A percentile compares a stretch with the other conserved stretches of the same genome.
phyloP scores from a whole-genome alignment of 2,329 filamentous ascomycete species.

The Penicillium decumbens region DNA sequence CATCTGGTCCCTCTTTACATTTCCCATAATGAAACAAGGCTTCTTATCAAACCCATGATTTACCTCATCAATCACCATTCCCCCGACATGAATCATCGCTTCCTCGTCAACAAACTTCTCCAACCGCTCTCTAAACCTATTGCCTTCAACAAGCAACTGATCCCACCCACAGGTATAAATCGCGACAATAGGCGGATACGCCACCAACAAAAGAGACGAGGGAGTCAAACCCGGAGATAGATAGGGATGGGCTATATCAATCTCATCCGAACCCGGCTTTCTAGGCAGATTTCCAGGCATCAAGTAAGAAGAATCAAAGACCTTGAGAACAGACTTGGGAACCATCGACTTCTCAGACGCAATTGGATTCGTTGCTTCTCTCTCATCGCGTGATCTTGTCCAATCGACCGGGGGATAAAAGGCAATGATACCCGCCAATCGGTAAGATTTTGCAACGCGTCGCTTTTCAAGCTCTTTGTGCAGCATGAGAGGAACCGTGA shows the following conservation, averaged over 20 bases:
- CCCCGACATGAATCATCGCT: slow-evolving; percentile 12
- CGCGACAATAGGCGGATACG: slow-evolving; percentile 13
- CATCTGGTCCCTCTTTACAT: slow-evolving; percentile 13
- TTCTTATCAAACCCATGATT: slow-evolving; percentile 24
- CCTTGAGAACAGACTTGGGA: slow-evolving; percentile 4
- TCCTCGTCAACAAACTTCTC: slow-evolving; percentile 9
- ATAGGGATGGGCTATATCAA: slow-evolving; percentile 19
- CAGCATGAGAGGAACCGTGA: slow-evolving; percentile 13
- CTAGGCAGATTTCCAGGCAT: slow-evolving; percentile 7
- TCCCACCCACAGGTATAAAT: slow-evolving; percentile 24
- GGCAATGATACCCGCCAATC: slow-evolving; percentile 11
- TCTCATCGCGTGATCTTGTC: slow-evolving; percentile 13
- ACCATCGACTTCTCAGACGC: slow-evolving; percentile 10
- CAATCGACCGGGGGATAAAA: slow-evolving; percentile 19
- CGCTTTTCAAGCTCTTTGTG: slow-evolving; percentile 8
- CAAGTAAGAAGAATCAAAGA: slow-evolving; percentile 21
- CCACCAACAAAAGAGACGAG: slow-evolving; percentile 4
- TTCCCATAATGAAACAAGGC: slow-evolving; percentile 15
- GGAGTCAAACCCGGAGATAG: slow-evolving; percentile 18
- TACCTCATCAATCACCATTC: slow-evolving; percentile 13
- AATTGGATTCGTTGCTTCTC: slow-evolving; percentile 17
- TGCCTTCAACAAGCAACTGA: slow-evolving; percentile 20
- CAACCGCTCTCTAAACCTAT: slow-evolving; percentile 17
- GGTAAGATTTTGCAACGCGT: not conserved
- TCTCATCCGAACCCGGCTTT: not conserved